phyloP scores from a whole-genome alignment of 2,329 filamentous ascomycete genomes.

The Colletotrichum cordylinicola region DNA sequence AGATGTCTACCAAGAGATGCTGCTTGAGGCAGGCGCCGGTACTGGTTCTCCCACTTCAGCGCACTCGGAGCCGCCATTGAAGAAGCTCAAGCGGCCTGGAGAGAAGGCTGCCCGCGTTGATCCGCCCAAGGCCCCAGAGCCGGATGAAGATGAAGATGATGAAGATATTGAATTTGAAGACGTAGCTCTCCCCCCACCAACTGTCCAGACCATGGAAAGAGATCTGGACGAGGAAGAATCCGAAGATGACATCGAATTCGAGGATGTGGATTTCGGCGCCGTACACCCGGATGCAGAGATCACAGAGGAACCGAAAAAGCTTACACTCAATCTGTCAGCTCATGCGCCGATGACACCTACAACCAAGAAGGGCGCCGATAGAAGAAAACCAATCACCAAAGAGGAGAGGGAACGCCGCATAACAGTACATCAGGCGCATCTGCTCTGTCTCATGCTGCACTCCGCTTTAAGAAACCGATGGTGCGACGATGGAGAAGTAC shows the following conservation, averaged over 20 bases:
- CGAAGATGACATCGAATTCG: constrained; percentile 48
- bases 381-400: constrained; percentile 58
- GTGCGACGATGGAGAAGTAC: constrained; percentile 80
- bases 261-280: constrained; percentile 52
- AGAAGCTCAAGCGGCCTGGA: constrained; percentile 42
- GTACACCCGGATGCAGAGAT: constrained; percentile 27
- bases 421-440: constrained; percentile 84
- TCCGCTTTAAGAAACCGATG: constrained; percentile 80
- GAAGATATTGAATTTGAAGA: constrained; percentile 57
- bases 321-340: constrained; percentile 60
- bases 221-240: constrained; percentile 52
- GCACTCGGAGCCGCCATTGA: constrained; percentile 44
- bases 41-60: constrained; percentile 26
- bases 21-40: constrained; percentile 49
- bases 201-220: constrained; percentile 55
- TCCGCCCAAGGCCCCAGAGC: neutral
- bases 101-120: constrained; percentile 14
- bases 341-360: constrained; percentile 41
- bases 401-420: constrained; percentile 65
- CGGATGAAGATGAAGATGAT: constrained; percentile 39
- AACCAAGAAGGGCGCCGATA: constrained; percentile 37
- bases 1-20: constrained; percentile 54
- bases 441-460: constrained; percentile 84
- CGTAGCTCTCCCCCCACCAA: constrained; percentile 51
- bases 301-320: constrained; percentile 35